Evolutionary conservation across 2,329 filamentous ascomycete genomes (phyloP), one percentile per base, ranked within the genome.

Genomic region (Tolypocladium sp.): DNA sequence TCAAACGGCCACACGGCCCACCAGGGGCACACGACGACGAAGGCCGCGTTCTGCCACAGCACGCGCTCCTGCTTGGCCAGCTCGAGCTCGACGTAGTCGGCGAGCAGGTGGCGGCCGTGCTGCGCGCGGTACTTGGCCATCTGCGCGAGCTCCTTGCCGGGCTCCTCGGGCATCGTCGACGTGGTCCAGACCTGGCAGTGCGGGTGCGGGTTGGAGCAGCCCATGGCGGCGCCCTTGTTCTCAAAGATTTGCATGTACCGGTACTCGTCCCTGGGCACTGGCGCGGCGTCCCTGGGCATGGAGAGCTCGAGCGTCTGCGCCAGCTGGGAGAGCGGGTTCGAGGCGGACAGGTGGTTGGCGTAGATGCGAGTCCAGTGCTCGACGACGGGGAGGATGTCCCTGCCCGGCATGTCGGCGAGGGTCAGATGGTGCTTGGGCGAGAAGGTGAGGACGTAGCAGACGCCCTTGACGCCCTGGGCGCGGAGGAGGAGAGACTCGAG

Each of bases 241-340:
- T 99, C 94, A 63, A 99, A 99, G 64, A 99, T 97, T 72, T 99
- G 94, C 92, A 99, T 97, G 76, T 96, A 97, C 58, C 89, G 85
- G 68, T 96, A 91, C 74, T 96, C 91, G 57, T 89, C 83, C 57
- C 81, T 85, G 5, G 91, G 88, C 1, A 66, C 52, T 7, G 74
- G 74, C 12, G 71, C 70, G 15, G 69, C 69, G 7, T 74, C 71
- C 22, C 63, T 71, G 38, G 67, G 55, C 70, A 79, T 67, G 2
- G 73, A 70, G 9, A 82, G 69, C 6, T 73, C 66, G 6, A 79
- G 71, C 25, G 71, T 67, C 1, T 76, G 76, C 2, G 76, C 74
- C 5, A 70, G 65, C 22, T 70, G 62, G 0, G 64, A 79, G 8
- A 92, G 82, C 0, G 87, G 85, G 65, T 85, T 92, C 12, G 81